A percentile compares a stretch with the other conserved stretches of the same genome.
phyloP scores from a whole-genome alignment of 345 rosid species.

The Sonneratia alba region DNA sequence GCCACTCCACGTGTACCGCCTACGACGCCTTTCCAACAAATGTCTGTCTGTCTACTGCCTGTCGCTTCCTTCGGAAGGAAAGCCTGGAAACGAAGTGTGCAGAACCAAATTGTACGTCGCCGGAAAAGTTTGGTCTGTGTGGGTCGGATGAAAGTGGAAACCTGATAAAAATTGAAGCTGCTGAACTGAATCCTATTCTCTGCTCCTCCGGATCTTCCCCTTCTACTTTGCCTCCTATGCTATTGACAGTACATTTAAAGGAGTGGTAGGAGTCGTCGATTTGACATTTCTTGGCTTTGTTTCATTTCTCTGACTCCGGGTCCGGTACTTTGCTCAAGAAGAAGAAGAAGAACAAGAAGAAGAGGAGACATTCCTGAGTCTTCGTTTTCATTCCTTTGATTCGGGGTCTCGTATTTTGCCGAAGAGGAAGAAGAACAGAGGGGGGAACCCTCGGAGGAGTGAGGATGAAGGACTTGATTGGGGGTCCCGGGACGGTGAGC shows the following conservation, averaged over 20 bases:
- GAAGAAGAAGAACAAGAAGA: neutral
- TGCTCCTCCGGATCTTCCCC: neutral
- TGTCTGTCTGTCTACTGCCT: no score
- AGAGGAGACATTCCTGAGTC: neutral
- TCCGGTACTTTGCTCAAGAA: neutral
- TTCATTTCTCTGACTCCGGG: neutral
- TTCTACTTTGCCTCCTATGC: neutral
- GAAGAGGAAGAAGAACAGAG: neutral
- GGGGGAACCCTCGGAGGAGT: neutral
- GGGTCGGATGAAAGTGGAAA: no score
- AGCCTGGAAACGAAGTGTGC: no score
- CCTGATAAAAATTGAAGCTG: no score
- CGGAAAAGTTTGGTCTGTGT: no score
- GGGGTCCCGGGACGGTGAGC: conserved; percentile 76
- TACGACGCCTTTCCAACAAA: no score
- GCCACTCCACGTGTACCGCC: no score
- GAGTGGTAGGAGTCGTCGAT: neutral
- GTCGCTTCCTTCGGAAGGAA: no score
- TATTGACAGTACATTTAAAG: neutral
- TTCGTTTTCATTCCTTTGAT: neutral
- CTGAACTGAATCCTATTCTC: neutral
- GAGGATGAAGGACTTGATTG: conserved; percentile 60
- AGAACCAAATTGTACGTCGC: no score
- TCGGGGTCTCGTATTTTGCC: neutral
- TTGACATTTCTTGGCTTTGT: neutral